Evolutionary conservation across 2,329 filamentous ascomycete species (phyloP).

Genomic region (Diaporthe velutina): DNA sequence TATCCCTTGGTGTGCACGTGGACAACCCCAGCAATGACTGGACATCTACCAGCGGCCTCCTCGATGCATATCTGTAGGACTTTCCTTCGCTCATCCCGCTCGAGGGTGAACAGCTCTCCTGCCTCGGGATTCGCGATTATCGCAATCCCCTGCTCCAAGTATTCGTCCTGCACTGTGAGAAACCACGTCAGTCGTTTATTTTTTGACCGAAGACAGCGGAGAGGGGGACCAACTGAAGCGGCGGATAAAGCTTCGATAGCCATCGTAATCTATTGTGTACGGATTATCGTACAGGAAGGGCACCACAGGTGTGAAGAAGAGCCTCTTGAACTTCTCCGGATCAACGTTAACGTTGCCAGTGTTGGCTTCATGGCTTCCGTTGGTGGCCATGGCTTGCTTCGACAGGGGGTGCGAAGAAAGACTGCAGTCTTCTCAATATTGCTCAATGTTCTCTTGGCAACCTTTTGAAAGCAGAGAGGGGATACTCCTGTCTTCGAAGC

Average conservation of each 20-base stretch:
- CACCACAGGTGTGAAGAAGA: constrained; percentile 8
- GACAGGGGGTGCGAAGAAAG: rapidly evolving
- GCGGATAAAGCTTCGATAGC: not conserved
- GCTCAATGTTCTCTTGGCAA: not conserved
- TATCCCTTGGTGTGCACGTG: constrained; percentile 2
- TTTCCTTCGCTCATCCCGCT: not conserved
- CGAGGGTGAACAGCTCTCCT: constrained; percentile 1
- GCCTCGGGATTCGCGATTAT: constrained; percentile 7
- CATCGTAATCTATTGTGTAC: constrained; percentile 12
- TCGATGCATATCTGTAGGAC: constrained; percentile 3
- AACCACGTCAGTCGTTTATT: not conserved
- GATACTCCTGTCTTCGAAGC: not conserved
- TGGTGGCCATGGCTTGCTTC: not conserved
- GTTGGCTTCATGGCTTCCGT: not conserved
- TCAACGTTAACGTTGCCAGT: not conserved
- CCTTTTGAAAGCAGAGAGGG: not conserved
- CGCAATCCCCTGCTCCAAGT: not conserved
- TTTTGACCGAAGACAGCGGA: rapidly evolving
- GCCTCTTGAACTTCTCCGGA: constrained; percentile 8
- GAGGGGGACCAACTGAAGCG: not conserved
- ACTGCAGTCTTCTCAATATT: too few relatives aligned
- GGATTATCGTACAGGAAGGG: constrained; percentile 1
- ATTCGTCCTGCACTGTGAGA: not conserved
- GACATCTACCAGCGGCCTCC: not conserved
- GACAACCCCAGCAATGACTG: constrained; percentile 3